A percentile compares a stretch with the other conserved stretches of the same genome.
Conservation (phyloP, 1,284 basidiomycete genomes). For the Trichosporon inkin region DNA sequence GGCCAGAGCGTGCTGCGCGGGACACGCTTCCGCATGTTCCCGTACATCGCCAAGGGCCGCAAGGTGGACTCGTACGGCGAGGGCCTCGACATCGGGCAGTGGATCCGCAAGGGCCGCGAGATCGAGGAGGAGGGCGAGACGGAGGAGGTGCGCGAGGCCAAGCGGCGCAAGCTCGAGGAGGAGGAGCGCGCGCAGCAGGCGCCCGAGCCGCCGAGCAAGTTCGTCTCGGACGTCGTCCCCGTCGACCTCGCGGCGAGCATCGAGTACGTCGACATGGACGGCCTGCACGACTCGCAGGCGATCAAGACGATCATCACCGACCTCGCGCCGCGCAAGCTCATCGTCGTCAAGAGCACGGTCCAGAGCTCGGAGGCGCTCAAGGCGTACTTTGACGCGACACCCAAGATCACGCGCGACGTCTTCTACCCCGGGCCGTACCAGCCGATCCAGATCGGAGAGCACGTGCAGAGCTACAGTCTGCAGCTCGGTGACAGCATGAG, state of each 20-base stretch:
- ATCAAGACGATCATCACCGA: conserved; percentile 95
- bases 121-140: conserved; percentile 81
- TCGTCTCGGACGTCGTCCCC: conserved; percentile 66
- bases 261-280: conserved; percentile 91
- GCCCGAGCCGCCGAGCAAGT: conserved; percentile 87
- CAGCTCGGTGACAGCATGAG: conserved; percentile 85
- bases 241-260: conserved; percentile 78
- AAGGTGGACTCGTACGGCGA: conserved; percentile 95
- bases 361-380: conserved; percentile 67
- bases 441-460: conserved; percentile 83
- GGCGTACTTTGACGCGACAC: conserved; percentile 71
- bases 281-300: conserved; percentile 90
- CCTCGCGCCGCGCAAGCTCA: conserved; percentile 93
- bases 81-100: conserved; percentile 86
- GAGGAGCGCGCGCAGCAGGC: conserved; percentile 63
- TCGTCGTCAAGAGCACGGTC: conserved; percentile 73
- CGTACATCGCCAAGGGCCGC: conserved; percentile 87
- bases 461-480: conserved; percentile 90
- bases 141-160: conserved; percentile 71
- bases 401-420: conserved; percentile 85
- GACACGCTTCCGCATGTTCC: conserved; percentile 87
- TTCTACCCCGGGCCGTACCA: conserved; percentile 71
- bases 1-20: conserved; percentile 70
- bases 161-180: conserved; percentile 64
- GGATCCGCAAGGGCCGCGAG: conserved; percentile 81